Percentiles rank a stretch among this genome's conserved stretches.
Evolutionary conservation across 805 yeast species (phyloP).

Genomic region (Barnettozyma wickerhamii): DNA sequence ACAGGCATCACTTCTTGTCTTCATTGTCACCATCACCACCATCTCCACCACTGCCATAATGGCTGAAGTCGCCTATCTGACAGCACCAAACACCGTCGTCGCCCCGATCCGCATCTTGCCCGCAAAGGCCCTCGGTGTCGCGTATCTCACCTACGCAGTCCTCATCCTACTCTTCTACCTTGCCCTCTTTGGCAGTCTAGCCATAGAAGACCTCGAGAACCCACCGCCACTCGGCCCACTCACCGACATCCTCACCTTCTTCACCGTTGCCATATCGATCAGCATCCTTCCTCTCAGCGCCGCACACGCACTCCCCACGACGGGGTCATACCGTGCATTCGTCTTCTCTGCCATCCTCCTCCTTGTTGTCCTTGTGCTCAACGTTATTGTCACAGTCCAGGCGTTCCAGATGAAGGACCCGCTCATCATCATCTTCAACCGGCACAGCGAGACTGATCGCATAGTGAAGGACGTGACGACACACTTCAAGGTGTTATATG

Average conservation of each 20-base stretch:
- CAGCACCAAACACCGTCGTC: conserved; percentile 9
- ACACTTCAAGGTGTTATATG: not conserved
- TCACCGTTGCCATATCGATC: not conserved
- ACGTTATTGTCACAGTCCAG: not conserved
- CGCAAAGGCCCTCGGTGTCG: not conserved
- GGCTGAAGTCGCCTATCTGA: not conserved
- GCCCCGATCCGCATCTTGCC: conserved; percentile 1
- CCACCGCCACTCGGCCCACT: conserved; percentile 17
- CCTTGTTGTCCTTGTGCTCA: not conserved
- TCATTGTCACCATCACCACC: too few species aligned
- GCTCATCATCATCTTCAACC: not conserved
- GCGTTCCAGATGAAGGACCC: not conserved
- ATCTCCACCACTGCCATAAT: too few species aligned
- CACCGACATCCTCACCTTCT: conserved; percentile 7
- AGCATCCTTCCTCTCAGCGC: not conserved
- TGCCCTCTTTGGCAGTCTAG: conserved; percentile 13
- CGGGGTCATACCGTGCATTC: conserved; percentile 1
- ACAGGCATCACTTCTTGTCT: not conserved
- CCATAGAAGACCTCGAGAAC: conserved; percentile 15
- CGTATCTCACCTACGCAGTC: too few species aligned
- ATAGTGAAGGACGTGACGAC: too few species aligned
- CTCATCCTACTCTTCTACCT: too few species aligned
- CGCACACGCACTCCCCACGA: not conserved
- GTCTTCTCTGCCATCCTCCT: too few species aligned
- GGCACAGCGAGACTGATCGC: not conserved